These are phyloP conservation scores for Mimosa bimucronata DNA, from an alignment of 306 rosid genomes.

Conservation along the genomic window DNA sequence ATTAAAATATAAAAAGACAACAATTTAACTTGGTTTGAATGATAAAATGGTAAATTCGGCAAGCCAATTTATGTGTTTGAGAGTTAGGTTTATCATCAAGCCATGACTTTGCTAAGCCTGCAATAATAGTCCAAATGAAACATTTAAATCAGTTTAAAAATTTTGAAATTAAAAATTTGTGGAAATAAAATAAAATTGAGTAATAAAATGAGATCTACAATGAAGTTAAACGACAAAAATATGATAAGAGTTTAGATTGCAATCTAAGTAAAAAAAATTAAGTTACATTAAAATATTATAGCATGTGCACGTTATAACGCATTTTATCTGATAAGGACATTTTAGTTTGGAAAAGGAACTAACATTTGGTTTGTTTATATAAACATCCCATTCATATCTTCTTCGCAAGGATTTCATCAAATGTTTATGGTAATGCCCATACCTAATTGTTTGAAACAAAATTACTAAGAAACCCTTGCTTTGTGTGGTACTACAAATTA, in stretches of 20 bases:
- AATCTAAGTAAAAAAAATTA: neutral
- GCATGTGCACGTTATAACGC: neutral
- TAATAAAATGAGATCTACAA: neutral
- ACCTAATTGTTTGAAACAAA: neutral
- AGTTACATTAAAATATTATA: neutral
- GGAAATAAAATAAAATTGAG: neutral
- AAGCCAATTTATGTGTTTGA: no score
- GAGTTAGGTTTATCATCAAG: no score
- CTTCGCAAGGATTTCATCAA: neutral
- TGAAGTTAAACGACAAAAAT: neutral
- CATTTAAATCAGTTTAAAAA: neutral
- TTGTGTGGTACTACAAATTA: slow-evolving; percentile 39
- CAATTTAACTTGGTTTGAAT: no score
- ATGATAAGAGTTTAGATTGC: neutral
- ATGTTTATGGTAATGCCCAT: neutral
- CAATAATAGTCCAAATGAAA: neutral
- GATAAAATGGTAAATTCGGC: no score
- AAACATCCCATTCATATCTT: slow-evolving; percentile 21
- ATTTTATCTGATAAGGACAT: neutral
- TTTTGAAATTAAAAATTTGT: no score
- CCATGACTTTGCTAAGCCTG: no score
- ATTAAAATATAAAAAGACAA: no score
- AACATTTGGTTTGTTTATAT: neutral
- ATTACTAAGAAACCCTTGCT: slow-evolving; percentile 29
- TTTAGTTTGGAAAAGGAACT: neutral